A percentile compares a stretch with the other conserved stretches of the same genome.
Evolutionary conservation across 352 stramenopile species (phyloP).

Genomic region (Pythium coloratum): DNA sequence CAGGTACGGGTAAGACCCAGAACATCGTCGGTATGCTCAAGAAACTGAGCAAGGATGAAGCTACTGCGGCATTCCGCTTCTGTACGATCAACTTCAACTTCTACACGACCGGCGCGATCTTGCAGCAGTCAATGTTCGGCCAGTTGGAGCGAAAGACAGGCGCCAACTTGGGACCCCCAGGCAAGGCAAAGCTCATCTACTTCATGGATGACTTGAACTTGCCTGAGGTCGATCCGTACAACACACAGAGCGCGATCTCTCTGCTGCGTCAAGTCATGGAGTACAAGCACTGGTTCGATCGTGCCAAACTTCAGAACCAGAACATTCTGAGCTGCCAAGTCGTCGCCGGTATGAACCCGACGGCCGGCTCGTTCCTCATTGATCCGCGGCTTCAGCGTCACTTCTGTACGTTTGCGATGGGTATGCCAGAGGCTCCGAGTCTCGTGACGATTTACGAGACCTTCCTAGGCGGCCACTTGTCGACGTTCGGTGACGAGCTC

Average conservation of each 20-base stretch:
- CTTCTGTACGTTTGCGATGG: constrained; percentile 96
- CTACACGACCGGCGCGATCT: constrained; percentile 93
- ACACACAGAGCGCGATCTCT: constrained; percentile 95
- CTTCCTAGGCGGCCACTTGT: constrained; percentile 93
- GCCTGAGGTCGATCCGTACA: constrained; percentile 94
- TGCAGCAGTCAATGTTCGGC: constrained; percentile 92
- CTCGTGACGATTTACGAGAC: constrained; percentile 97
- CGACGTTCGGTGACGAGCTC: constrained; percentile 88
- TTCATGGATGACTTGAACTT: constrained; percentile 98
- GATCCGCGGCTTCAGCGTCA: constrained; percentile 94
- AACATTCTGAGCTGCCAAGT: constrained; percentile 95
- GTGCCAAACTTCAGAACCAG: constrained; percentile 91
- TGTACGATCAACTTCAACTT: constrained; percentile 98
- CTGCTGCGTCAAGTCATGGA: constrained; percentile 96
- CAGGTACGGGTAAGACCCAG: constrained; percentile 95
- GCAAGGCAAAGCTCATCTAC: constrained; percentile 93
- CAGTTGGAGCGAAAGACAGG: constrained; percentile 96
- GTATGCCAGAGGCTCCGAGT: constrained; percentile 91
- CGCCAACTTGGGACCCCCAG: constrained; percentile 92
- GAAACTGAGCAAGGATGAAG: constrained; percentile 89
- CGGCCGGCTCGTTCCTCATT: constrained; percentile 92
- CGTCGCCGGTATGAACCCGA: constrained; percentile 96
- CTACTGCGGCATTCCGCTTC: constrained; percentile 79
- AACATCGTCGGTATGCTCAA: constrained; percentile 95
- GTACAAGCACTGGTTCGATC: constrained; percentile 94